Evolutionary conservation across 345 rosid species (phyloP).

Genomic region (Eucalyptus pauciflora): DNA sequence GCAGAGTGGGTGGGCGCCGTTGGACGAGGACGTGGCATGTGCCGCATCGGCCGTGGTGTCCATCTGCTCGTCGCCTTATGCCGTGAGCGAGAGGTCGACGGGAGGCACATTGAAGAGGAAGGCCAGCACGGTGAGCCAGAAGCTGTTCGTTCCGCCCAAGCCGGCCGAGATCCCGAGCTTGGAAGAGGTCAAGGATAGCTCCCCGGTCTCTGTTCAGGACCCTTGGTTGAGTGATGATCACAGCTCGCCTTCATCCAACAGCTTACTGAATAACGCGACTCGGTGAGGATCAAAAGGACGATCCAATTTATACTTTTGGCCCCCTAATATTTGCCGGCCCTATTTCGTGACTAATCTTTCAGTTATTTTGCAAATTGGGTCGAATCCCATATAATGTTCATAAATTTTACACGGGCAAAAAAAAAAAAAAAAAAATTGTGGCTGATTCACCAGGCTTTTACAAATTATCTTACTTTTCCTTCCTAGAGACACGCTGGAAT

Average conservation of each 20-base stretch:
- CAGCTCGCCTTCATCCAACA: conserved; percentile 81
- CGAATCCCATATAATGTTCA: background rate
- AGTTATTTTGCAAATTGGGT: background rate
- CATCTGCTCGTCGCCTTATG: conserved; percentile 33
- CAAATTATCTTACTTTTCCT: background rate
- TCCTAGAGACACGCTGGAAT: background rate
- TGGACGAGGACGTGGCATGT: conserved; percentile 16
- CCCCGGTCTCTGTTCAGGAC: conserved; percentile 84
- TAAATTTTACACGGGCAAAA: background rate
- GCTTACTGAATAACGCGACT: conserved; percentile 53
- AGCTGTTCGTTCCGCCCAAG: conserved; percentile 30
- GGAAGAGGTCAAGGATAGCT: conserved; percentile 44
- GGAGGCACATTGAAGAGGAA: conserved; percentile 6
- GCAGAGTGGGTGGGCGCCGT: conserved; percentile 61
- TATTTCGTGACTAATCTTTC: background rate
- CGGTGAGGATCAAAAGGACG: conserved; percentile 5
- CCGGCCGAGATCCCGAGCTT: conserved; percentile 17
- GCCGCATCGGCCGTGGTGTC: conserved; percentile 39
- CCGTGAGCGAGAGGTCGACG: conserved; percentile 34
- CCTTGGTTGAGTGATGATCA: conserved; percentile 84
- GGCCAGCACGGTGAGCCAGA: conserved; percentile 18
- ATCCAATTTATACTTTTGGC: background rate
- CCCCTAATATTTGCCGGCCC: background rate
- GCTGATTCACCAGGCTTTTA: background rate
- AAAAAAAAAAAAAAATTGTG: background rate